phyloP scores from a whole-genome alignment of 2,329 filamentous ascomycete genomes.

The Fusarium multiceps region DNA sequence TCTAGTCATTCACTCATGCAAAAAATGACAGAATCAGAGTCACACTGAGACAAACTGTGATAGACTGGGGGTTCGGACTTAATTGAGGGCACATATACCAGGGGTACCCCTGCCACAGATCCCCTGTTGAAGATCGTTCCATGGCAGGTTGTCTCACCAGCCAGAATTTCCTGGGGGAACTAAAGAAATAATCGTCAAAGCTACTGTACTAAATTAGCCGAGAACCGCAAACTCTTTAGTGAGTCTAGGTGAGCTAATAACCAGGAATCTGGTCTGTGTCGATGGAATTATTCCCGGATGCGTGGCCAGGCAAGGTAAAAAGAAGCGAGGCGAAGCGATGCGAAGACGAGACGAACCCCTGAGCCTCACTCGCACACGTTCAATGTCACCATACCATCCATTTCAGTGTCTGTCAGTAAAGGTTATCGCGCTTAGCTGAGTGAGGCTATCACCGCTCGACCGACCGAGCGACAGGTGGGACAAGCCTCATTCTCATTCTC shows the following conservation, averaged over 20 bases:
- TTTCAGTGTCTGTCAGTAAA: neutral
- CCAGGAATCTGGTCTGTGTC: conserved; percentile 12
- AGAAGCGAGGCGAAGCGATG: neutral
- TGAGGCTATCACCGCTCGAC: neutral
- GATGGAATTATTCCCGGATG: conserved; percentile 21
- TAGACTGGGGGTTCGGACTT: neutral
- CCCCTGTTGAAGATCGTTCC: neutral
- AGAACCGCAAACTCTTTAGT: neutral
- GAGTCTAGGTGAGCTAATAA: too few relatives aligned
- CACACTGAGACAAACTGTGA: neutral
- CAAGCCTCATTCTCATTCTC: neutral
- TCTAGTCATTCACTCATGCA: neutral
- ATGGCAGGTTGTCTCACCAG: conserved; percentile 23
- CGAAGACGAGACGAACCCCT: neutral
- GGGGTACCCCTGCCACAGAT: neutral
- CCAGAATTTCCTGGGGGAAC: conserved; percentile 7
- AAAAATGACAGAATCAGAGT: neutral
- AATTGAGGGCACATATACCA: neutral
- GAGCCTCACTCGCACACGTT: neutral
- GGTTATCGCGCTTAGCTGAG: neutral
- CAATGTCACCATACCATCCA: neutral
- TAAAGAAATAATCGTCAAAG: neutral
- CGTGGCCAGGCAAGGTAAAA: neutral
- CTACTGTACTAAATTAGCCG: neutral
- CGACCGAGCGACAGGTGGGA: neutral